phyloP scores from a whole-genome alignment of 352 stramenopile genomes.

The Globisporangium spiculum region DNA sequence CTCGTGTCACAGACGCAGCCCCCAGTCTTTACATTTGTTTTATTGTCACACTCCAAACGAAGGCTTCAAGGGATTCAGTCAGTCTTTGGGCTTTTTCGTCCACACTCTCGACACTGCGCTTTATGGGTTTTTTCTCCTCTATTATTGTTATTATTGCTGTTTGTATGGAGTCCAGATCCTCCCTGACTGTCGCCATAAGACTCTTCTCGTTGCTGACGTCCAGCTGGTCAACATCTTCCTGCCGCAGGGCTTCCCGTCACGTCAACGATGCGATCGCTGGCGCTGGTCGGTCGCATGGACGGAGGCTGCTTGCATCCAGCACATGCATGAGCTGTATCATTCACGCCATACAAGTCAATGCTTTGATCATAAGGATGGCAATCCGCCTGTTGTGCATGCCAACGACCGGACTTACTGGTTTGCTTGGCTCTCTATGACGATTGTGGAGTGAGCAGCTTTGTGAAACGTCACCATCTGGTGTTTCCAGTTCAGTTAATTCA shows the following conservation, averaged over 20 bases:
- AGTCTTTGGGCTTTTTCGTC: background rate
- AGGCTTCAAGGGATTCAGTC: background rate
- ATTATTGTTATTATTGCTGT: background rate
- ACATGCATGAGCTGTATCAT: background rate
- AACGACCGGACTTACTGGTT: background rate
- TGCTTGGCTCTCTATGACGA: background rate
- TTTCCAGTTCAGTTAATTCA: background rate
- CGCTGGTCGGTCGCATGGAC: background rate
- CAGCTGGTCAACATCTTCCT: conserved; percentile 6
- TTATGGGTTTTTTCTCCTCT: too few relatives aligned
- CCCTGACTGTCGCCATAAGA: background rate
- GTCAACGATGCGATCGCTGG: background rate
- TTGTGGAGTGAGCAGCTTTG: background rate
- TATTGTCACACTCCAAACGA: background rate
- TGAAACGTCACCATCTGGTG: background rate
- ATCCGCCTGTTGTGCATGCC: background rate
- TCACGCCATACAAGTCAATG: background rate
- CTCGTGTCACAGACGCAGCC: background rate
- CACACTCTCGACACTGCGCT: background rate
- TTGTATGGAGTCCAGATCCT: background rate
- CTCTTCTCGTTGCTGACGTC: background rate
- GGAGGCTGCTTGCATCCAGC: background rate
- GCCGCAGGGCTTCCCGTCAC: background rate
- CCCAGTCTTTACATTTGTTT: background rate
- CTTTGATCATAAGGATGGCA: background rate